Percentiles rank a stretch among this genome's conserved stretches.
phyloP scores from a whole-genome alignment of 169 alveolate species.

The Blepharisma undulans region DNA sequence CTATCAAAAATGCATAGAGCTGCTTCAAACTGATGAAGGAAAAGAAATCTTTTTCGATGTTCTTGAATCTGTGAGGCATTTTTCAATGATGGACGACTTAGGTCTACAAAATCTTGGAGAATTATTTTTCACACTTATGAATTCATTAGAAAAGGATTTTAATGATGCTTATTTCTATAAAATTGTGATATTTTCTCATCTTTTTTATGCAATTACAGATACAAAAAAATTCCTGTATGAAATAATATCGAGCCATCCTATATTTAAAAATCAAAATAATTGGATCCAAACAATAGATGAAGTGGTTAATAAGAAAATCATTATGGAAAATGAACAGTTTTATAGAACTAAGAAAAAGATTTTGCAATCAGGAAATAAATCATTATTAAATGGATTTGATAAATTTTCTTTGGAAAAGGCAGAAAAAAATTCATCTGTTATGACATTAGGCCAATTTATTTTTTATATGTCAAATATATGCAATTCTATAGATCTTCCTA shows the following conservation, averaged over 20 bases:
- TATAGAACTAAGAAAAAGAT: not conserved
- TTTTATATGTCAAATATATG: not conserved
- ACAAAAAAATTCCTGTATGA: not conserved
- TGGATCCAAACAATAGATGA: not conserved
- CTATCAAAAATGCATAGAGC: too few relatives aligned
- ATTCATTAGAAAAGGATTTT: not conserved
- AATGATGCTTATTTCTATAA: not conserved
- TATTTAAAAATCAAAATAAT: not conserved
- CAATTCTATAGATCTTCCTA: not conserved
- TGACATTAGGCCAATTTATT: not conserved
- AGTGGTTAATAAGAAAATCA: not conserved
- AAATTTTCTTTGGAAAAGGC: conserved; percentile 26
- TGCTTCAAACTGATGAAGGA: too few relatives aligned
- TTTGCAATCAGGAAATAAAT: not conserved
- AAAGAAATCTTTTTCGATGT: not conserved
- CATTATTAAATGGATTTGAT: not conserved
- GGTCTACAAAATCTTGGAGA: too few relatives aligned
- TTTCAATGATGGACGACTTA: not conserved
- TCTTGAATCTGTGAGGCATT: not conserved
- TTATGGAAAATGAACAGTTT: not conserved
- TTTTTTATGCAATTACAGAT: not conserved
- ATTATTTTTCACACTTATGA: not conserved
- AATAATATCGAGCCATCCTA: not conserved
- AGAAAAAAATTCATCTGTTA: not conserved
- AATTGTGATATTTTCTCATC: conserved; percentile 3